Evolutionary conservation across 164 flowering plant genomes (phyloP).

Genomic region (Annona squamosa): DNA sequence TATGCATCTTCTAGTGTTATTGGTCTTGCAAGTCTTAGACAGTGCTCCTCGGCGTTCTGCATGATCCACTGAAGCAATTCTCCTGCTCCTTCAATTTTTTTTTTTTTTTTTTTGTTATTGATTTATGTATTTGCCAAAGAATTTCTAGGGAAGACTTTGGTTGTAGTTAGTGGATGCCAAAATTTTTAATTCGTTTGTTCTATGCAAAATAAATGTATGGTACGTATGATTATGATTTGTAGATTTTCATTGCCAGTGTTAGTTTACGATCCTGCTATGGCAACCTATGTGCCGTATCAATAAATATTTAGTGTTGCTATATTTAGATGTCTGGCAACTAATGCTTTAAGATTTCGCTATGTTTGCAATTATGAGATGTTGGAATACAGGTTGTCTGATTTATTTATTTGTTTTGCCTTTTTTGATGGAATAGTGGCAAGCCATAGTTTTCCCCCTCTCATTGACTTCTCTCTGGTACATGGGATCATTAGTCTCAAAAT

Average conservation of each 20-base stretch:
- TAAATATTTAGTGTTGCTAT: too few relatives aligned
- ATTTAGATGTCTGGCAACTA: not conserved
- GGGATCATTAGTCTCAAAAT: constrained; percentile 58
- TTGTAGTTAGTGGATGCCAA: too few relatives aligned
- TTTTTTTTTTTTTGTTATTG: too few relatives aligned
- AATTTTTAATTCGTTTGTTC: too few relatives aligned
- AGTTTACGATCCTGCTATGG: not conserved
- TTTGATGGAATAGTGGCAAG: constrained; percentile 85
- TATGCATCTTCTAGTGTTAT: not conserved
- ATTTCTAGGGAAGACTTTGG: too few relatives aligned
- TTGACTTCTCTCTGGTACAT: constrained; percentile 77
- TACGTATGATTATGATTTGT: too few relatives aligned
- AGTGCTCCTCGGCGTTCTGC: not conserved
- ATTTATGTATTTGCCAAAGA: too few relatives aligned
- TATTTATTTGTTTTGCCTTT: constrained; percentile 50
- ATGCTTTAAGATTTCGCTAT: constrained; percentile 37
- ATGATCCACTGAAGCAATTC: not conserved
- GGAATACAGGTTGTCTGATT: constrained; percentile 18
- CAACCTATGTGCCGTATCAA: too few relatives aligned
- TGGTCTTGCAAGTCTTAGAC: not conserved
- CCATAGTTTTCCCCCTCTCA: constrained; percentile 60
- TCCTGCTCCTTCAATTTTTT: too few relatives aligned
- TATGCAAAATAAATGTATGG: too few relatives aligned
- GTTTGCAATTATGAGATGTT: constrained; percentile 23
- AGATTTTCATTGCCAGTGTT: too few relatives aligned